Evolutionary conservation across 352 stramenopile species (phyloP), one percentile per base, ranked within the genome.

Genomic region (Pythium scleroteichum): DNA sequence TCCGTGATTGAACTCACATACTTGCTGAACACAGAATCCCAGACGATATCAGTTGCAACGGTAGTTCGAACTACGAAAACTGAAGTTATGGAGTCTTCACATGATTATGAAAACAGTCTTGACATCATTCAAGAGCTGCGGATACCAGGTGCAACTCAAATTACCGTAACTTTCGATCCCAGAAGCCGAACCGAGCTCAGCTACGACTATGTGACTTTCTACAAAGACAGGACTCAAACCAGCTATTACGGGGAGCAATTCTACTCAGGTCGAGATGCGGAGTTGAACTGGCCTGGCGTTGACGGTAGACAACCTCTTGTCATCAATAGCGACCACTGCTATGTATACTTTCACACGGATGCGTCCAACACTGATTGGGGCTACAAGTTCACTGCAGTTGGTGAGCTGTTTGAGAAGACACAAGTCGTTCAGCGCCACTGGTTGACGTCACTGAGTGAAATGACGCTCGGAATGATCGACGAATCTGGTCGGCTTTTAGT

Each of bases 191-290:
- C 87, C 5, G 90, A 97, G 62, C 73, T 74, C 26, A 92, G 90
- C 53, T 96, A 96, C 59, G 90, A 97, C 58, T 96, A 94, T 56
- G 62, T 97, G 23, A 93, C 80, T 16, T 96, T 97, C 56, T 94
- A 78, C 59, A 92, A 90, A 45, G 76, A 93, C 49, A 71, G 72
- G 35, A 63, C 59, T 4, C 74, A 84, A 65, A 68, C 64, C 17
- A 69, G 79, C 22, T 84, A 70, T 52, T 92, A 92, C 45, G 87
- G 87, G 7, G 77, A 72, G 14, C 69, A 81, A 13, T 85, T 77
- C 52, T 96, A 94, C 56, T 92, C 76, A 2, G 87, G 86, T 3
- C 71, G 85, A n/a, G 87, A 92, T 45, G 53, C 46, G 0, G 82
- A 90, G 19, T 73, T 79, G 35, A 95, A 95, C 53, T 96, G 85